phyloP scores from a whole-genome alignment of 768 basidiomycete genomes.

The Cystobasidium tubakii region DNA sequence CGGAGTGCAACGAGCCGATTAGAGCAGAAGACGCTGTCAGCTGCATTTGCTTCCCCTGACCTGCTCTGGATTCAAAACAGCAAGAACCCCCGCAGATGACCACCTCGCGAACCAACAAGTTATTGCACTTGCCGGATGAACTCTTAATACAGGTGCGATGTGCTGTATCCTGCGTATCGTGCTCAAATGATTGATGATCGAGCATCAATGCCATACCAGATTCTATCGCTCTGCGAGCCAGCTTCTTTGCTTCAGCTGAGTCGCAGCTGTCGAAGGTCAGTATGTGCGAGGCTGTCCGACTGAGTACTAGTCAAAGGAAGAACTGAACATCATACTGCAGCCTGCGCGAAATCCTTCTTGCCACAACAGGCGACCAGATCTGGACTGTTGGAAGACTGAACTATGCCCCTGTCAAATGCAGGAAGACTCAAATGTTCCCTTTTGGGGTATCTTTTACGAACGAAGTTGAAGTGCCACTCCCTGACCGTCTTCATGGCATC shows the following conservation, averaged over 20 bases:
- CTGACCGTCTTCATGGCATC: neutral
- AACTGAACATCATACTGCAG: neutral
- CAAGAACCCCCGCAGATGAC: too few relatives aligned
- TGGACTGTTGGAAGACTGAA: neutral
- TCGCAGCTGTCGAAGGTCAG: neutral
- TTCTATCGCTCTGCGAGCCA: neutral
- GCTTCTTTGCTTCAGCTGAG: neutral
- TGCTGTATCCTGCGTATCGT: too few relatives aligned
- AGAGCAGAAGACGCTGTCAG: too few relatives aligned
- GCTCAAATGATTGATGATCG: too few relatives aligned
- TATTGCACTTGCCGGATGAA: neutral
- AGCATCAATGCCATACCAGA: neutral
- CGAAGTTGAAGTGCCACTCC: slow-evolving; percentile 15
- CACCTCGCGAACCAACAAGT: neutral
- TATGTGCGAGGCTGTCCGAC: neutral
- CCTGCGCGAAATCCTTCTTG: neutral
- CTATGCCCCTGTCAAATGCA: neutral
- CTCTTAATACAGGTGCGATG: neutral
- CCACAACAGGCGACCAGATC: neutral
- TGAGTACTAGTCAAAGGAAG: neutral
- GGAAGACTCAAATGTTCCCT: slow-evolving; percentile 27
- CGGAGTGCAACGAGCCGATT: too few relatives aligned
- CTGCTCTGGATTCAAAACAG: too few relatives aligned
- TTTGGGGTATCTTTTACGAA: slow-evolving; percentile 20
- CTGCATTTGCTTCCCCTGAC: too few relatives aligned